phyloP scores from a whole-genome alignment of 257 asterid genomes.

The Cynanchum wilfordii region DNA sequence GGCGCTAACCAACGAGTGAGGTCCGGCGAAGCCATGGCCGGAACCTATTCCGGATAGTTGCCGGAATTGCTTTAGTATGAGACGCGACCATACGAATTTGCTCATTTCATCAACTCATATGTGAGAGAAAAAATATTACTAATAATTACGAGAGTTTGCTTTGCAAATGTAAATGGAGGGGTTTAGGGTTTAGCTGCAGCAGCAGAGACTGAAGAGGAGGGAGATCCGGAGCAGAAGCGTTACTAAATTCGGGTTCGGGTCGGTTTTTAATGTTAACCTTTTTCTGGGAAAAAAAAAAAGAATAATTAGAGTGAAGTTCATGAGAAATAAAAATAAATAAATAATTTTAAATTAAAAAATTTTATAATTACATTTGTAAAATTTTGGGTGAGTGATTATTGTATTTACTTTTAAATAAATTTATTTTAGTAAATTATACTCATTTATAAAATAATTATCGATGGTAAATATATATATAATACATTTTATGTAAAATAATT shows the following conservation, averaged over 20 bases:
- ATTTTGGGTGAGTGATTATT: too few species aligned
- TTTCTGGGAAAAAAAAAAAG: too few species aligned
- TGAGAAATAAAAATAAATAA: too few species aligned
- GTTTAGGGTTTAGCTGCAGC: constrained; percentile 11
- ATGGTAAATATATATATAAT: too few species aligned
- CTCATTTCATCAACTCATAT: constrained; percentile 10
- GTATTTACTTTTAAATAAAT: too few species aligned
- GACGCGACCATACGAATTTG: constrained; percentile 17
- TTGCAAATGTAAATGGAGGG: neutral
- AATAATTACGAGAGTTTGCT: neutral
- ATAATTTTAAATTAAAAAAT: too few species aligned
- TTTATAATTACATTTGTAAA: too few species aligned
- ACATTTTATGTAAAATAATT: too few species aligned
- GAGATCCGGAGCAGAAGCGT: neutral
- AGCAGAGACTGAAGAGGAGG: neutral
- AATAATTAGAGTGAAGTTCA: too few species aligned
- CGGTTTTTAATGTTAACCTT: neutral
- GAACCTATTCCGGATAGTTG: constrained; percentile 7
- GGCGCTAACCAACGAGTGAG: constrained; percentile 1
- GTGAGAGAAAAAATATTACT: neutral
- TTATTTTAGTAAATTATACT: too few species aligned
- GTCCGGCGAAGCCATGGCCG: constrained; percentile 6
- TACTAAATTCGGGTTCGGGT: neutral
- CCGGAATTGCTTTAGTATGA: constrained; percentile 17
- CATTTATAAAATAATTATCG: too few species aligned